These are phyloP conservation scores for Cinnamomum micranthum DNA, from an alignment of 164 flowering plant genomes.

Conservation along the genomic window DNA sequence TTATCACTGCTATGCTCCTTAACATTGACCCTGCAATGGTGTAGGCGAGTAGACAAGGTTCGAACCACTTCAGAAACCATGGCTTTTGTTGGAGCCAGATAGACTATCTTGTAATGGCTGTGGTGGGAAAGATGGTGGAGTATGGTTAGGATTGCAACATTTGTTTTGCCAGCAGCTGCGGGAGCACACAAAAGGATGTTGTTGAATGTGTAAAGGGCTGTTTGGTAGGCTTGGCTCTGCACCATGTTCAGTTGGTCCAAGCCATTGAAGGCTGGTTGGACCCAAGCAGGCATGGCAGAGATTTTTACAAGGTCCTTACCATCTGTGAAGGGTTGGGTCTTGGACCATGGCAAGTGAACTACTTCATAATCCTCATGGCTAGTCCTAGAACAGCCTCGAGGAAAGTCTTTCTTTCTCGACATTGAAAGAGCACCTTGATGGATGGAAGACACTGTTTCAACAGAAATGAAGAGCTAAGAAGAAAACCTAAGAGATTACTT, in stretches of 20 bases:
- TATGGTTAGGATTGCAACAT: conserved; percentile 94
- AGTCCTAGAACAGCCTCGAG: conserved; percentile 58
- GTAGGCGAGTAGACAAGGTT: conserved; percentile 70
- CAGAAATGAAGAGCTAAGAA: too few species aligned
- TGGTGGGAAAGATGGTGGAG: conserved; percentile 78
- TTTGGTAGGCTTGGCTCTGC: conserved; percentile 84
- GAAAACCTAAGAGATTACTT: too few species aligned
- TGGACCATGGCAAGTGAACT: conserved; percentile 83
- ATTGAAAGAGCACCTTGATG: conserved; percentile 76
- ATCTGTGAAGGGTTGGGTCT: conserved; percentile 51
- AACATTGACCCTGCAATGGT: conserved; percentile 64
- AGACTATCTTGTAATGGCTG: conserved; percentile 74
- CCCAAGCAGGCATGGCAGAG: conserved; percentile 85
- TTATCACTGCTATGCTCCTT: conserved; percentile 95
- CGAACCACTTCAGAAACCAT: conserved; percentile 94
- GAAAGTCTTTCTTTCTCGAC: conserved; percentile 80
- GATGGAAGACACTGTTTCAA: conserved; percentile 49
- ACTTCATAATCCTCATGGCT: conserved; percentile 77
- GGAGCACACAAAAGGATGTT: conserved; percentile 92
- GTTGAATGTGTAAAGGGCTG: conserved; percentile 74
- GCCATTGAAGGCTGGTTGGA: conserved; percentile 84
- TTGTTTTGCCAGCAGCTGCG: conserved; percentile 97
- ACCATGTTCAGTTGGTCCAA: conserved; percentile 84
- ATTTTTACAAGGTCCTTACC: conserved; percentile 71
- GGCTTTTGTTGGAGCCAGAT: conserved; percentile 98